These are phyloP conservation scores for Epicoccum nigrum DNA, from an alignment of 2,329 filamentous ascomycete species.

Conservation along the genomic window DNA sequence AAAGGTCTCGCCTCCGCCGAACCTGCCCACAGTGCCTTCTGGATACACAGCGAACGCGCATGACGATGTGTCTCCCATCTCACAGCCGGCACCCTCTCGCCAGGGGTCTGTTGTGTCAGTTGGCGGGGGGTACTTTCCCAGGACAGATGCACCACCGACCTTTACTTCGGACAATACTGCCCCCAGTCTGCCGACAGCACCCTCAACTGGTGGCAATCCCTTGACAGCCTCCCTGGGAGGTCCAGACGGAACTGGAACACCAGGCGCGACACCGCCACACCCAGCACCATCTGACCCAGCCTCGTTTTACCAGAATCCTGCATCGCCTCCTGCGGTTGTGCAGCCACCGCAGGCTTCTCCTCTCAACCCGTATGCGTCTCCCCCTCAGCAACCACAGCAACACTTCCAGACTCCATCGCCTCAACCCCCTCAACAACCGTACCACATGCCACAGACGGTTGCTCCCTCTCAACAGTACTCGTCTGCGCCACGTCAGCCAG, in stretches of 20 bases:
- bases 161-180: conserved; percentile 49
- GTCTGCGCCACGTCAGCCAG: conserved; percentile 22
- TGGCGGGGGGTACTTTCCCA: conserved; percentile 65
- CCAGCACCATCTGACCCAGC: conserved; percentile 33
- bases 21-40: conserved; percentile 37
- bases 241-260: background rate
- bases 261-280: conserved; percentile 22
- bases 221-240: conserved; percentile 19
- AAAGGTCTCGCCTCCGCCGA: conserved; percentile 54
- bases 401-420: conserved; percentile 13
- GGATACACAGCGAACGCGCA: conserved; percentile 48
- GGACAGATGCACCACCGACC: conserved; percentile 53
- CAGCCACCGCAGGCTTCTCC: conserved; percentile 28
- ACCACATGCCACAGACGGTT: conserved; percentile 12
- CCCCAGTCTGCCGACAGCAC: conserved; percentile 46
- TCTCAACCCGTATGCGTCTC: conserved; percentile 31
- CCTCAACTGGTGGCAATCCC: conserved; percentile 38
- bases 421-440: conserved; percentile 19
- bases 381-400: conserved; percentile 23
- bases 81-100: conserved; percentile 51
- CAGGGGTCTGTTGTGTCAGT: conserved; percentile 53
- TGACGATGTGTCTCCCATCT: conserved; percentile 60
- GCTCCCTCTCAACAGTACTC: conserved; percentile 20
- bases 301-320: conserved; percentile 43
- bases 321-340: conserved; percentile 46